Conservation (phyloP, 306 rosid genomes). For the Leucaena leucocephala region DNA sequence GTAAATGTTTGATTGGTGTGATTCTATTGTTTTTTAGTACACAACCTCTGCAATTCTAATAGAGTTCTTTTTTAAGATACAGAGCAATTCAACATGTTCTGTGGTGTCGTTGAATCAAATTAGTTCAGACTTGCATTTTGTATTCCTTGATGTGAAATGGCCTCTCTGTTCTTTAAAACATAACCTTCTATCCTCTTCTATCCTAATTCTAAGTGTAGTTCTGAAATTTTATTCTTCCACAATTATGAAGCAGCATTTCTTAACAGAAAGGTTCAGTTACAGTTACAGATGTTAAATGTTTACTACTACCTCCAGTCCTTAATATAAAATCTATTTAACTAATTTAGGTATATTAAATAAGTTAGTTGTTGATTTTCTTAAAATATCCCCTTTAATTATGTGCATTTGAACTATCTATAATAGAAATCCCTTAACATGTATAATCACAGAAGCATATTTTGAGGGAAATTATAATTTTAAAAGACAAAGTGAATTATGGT, state of each 20-base stretch:
- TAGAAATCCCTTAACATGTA: no score
- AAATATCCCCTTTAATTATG: no score
- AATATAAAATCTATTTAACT: no score
- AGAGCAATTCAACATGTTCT: not conserved
- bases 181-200: not conserved
- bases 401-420: no score
- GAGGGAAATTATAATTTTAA: no score
- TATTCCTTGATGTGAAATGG: not conserved
- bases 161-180: not conserved
- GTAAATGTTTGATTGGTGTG: not conserved
- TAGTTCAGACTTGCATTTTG: conserved; percentile 1
- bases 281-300: not conserved
- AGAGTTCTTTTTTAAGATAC: no score
- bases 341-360: no score
- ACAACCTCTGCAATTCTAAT: no score
- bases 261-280: not conserved
- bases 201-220: not conserved
- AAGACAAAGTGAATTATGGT: no score
- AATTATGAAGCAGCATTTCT: not conserved
- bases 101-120: not conserved
- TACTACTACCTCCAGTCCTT: no score
- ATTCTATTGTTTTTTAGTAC: not conserved
- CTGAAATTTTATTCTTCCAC: not conserved
- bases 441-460: no score
- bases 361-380: no score